Evolutionary conservation across 1,284 basidiomycete species (phyloP), one percentile per base, ranked within the genome.

Genomic region (Xerocomus nothofagi): DNA sequence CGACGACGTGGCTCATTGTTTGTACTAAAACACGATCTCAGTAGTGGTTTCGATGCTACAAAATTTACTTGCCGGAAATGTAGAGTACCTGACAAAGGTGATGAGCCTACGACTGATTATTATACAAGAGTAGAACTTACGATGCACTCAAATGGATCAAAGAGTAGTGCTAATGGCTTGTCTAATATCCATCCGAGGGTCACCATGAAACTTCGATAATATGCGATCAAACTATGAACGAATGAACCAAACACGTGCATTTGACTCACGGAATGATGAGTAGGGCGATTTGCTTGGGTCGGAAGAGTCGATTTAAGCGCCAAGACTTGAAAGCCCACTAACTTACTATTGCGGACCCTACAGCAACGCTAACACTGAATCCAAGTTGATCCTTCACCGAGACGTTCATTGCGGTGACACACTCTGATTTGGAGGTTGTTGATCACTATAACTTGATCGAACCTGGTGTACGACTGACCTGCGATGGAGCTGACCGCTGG

Each of bases 401-500:
- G 6, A 93, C 91, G 4, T 86, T 89, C 52, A 95, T 88, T 20
- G 91, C 91, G 4, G 92, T 93, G 43, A 86, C 84, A 64, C 93
- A 91, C 66, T 96, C 93, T 75, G 34, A 30, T 52, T 31, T n/a
- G 44, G 39, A 26, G 26, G 14, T 32, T 29, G 12, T 6, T 34
- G 14, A 3, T n/a, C n/a, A 12, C 33, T 17, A 12, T n/a, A 30
- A 32, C 18, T 30, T 30, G 11, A 38, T n/a, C 2, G 17, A 18
- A 24, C 23, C 36, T n/a, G 14, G 1, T 36, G 49, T 14, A 43
- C 23, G 26, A 42, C 48, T 47, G 52, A 82, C 85, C 86, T 55
- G 91, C 88, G 11, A 89, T 86, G 57, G 93, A 94, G 38, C 90
- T 89, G 41, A 93, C 90, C 33, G 89, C 88, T 6, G 94, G 95